Evolutionary conservation across 192 early-diverging fungal genomes (phyloP).

Genomic region (Gorgonomyces haynaldii): DNA sequence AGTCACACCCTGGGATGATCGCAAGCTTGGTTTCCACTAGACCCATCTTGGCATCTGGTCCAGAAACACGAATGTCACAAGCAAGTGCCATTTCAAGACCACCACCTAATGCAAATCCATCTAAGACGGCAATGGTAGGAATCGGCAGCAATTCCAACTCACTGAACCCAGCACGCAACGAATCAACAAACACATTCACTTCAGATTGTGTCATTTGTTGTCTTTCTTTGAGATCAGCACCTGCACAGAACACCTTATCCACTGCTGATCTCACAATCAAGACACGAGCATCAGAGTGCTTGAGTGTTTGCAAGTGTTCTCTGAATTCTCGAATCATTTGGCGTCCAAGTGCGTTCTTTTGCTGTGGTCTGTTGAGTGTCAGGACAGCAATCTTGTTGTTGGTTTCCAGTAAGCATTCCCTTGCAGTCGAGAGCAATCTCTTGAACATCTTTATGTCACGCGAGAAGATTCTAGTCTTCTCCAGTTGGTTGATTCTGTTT

Average conservation of each 20-base stretch:
- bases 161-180: conserved; percentile 60
- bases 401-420: too few species aligned
- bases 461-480: too few species aligned
- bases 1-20: conserved; percentile 73
- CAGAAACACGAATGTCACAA: conserved; percentile 65
- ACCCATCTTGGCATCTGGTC: conserved; percentile 62
- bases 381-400: conserved; percentile 71
- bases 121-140: conserved; percentile 88
- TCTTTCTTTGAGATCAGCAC: conserved; percentile 92
- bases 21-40: conserved; percentile 85
- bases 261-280: conserved; percentile 72
- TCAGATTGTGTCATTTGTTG: conserved; percentile 63
- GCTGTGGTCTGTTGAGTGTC: conserved; percentile 69
- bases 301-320: conserved; percentile 48
- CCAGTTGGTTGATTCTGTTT: conserved; percentile 12
- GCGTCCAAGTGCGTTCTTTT: conserved; percentile 82
- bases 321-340: conserved; percentile 63
- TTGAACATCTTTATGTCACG: conserved; percentile 1
- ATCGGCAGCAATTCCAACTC: conserved; percentile 79
- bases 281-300: conserved; percentile 55
- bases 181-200: conserved; percentile 71
- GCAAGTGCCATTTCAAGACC: conserved; percentile 84
- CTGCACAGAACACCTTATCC: conserved; percentile 80
- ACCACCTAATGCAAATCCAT: conserved; percentile 87
- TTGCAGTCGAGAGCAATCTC: too few species aligned